Conservation (phyloP, 306 rosid genomes). For the Echinosophora koreensis region DNA sequence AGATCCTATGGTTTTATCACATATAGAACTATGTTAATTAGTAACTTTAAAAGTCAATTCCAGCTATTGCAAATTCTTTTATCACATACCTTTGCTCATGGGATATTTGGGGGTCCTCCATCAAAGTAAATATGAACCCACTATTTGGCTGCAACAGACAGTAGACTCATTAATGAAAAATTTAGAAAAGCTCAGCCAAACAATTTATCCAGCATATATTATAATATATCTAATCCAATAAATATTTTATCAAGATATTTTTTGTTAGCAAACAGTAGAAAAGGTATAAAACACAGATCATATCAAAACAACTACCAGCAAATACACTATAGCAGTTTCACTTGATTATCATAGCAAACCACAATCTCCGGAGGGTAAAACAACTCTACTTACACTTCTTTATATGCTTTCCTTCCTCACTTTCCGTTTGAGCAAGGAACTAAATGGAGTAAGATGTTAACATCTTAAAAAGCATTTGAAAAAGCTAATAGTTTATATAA, state of each 20-base stretch:
- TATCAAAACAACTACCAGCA: not conserved
- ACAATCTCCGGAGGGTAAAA: constrained; percentile 15
- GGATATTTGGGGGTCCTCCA: constrained; percentile 50
- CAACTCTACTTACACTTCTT: constrained; percentile 19
- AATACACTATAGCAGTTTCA: constrained; percentile 3
- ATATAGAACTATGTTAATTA: no score
- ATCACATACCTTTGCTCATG: constrained; percentile 51
- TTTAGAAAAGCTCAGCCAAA: not conserved
- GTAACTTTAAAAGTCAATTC: not conserved
- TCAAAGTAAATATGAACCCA: constrained; percentile 51
- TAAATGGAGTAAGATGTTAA: constrained; percentile 1
- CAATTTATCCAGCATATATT: not conserved
- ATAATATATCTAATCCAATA: not conserved
- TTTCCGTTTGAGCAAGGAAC: constrained; percentile 27
- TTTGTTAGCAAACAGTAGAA: not conserved
- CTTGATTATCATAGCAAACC: constrained; percentile 1
- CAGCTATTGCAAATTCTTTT: not conserved
- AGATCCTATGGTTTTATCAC: no score
- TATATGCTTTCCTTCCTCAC: constrained; percentile 29
- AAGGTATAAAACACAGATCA: not conserved
- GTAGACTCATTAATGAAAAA: not conserved
- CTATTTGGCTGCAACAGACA: constrained; percentile 47
- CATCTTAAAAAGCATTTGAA: not conserved
- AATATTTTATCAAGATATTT: not conserved
- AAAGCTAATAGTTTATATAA: not conserved